Conservation (phyloP, 1,284 basidiomycete genomes). For the Somion occarium region DNA sequence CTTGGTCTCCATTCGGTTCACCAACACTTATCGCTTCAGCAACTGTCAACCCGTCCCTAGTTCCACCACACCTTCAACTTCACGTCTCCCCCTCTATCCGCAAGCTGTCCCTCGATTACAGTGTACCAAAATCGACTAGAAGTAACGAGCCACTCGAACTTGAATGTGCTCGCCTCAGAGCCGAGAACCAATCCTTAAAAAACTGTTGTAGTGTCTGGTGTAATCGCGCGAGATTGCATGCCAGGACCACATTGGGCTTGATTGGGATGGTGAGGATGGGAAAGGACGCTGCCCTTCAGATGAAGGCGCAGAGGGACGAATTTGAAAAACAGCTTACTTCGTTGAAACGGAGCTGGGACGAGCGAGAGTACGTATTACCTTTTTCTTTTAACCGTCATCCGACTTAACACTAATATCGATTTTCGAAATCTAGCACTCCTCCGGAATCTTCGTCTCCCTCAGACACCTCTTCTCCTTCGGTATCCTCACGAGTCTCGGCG, state of each 20-base stretch:
- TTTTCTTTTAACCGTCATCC: too few relatives aligned
- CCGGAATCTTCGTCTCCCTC: background rate
- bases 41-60: constrained; percentile 37
- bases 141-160: constrained; percentile 17
- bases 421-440: background rate
- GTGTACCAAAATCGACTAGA: constrained; percentile 14
- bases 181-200: constrained; percentile 46
- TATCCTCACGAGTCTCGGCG: background rate
- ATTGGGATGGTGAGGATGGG: constrained; percentile 44
- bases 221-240: constrained; percentile 51
- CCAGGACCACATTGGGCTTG: constrained; percentile 48
- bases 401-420: too few relatives aligned
- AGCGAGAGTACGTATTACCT: constrained; percentile 21
- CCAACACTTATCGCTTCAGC: constrained; percentile 27
- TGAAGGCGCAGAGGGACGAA: constrained; percentile 41
- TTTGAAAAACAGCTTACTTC: constrained; percentile 32
- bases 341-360: constrained; percentile 25
- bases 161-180: constrained; percentile 42
- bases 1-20: constrained; percentile 2
- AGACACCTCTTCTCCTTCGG: constrained; percentile 1
- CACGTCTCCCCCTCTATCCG: constrained; percentile 48
- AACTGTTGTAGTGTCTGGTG: constrained; percentile 49
- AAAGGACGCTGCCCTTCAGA: constrained; percentile 41
- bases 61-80: constrained; percentile 45
- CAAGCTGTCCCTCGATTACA: constrained; percentile 40